Base-by-base conservation (phyloP, 495 filamentous ascomycete genomes). In the Cladorrhinum samala region DNA sequence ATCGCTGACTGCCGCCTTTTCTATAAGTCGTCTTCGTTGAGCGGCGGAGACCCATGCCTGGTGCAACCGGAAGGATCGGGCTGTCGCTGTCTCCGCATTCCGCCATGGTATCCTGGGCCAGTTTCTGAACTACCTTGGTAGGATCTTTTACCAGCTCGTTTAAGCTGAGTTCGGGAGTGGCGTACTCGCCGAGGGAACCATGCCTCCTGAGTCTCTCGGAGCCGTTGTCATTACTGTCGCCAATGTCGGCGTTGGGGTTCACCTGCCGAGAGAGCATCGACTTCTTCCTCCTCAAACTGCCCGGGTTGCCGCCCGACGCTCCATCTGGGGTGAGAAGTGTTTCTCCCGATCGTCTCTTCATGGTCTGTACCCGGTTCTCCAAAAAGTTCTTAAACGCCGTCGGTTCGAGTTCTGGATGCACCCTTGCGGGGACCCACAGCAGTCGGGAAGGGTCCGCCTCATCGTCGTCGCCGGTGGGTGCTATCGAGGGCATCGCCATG, bases 311-410 rank as follows among this genome's bases (percentile, higher is more conserved):
- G 27, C 83, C 71, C 17, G 85, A 79, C 2, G 85, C 59, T 2
- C 83, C 79, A 53, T 88, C 83, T 2, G 78, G 72, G 1, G 85
- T 86, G 52, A 95, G 72, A 6, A 86, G 77, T 2, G 70, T 66
- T 33, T 92, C 89, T 6, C 85, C 84, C 6, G 89, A 94, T 64
- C 85, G 82, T 57, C 91, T 75, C 70, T 89, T 86, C 59, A 97
- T 95, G 11, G 88, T 82, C 49, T 94, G 84, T 20, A 95, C 86
- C 62, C 89, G 85, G 42, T 91, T 93, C 63, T 97, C 92, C 1
- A 99, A 78, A 61, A 97, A 99, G 1, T 88, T 88, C 69, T 93
- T 95, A 75, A 97, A 99, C 62, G 96, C 94, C 67, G 85, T 90
- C 4, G 93, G 94, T 23, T 94, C 93, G 25, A 99, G 73, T 70